Percentiles rank a stretch among this genome's conserved stretches.
phyloP scores from a whole-genome alignment of 176 grass and related monocot genomes.

The Raddia guianensis region DNA sequence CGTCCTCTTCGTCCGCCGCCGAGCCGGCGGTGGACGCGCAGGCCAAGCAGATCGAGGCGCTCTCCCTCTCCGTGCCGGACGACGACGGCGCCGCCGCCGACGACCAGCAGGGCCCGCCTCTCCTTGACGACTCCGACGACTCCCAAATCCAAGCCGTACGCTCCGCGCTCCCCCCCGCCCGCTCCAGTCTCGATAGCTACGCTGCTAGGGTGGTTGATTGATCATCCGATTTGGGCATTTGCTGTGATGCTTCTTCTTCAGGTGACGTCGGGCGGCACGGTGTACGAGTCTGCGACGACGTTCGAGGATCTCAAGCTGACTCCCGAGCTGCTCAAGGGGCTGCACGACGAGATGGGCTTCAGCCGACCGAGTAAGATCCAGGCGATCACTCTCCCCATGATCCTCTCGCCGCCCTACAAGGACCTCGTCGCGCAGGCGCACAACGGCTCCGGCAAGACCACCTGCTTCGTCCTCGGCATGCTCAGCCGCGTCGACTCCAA shows the following conservation, averaged over 20 bases:
- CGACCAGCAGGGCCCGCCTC: conserved; percentile 38
- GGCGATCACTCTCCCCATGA: conserved; percentile 89
- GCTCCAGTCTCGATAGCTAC: not conserved
- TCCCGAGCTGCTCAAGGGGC: conserved; percentile 69
- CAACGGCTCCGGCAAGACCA: conserved; percentile 94
- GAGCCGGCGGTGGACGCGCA: conserved; percentile 40
- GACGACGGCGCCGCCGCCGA: conserved; percentile 30
- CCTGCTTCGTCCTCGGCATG: conserved; percentile 97
- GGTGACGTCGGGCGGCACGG: conserved; percentile 81
- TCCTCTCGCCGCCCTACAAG: conserved; percentile 78
- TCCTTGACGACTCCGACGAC: conserved; percentile 83
- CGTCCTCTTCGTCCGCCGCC: conserved; percentile 10
- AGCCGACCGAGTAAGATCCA: conserved; percentile 86
- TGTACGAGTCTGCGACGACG: conserved; percentile 78
- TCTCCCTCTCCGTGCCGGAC: conserved; percentile 60
- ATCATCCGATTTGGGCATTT: not conserved
- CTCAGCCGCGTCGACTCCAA: conserved; percentile 78
- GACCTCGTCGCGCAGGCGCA: conserved; percentile 96
- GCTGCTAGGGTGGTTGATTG: conserved; percentile 2
- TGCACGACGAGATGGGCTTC: conserved; percentile 88
- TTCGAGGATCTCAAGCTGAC: conserved; percentile 91
- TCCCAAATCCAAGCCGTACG: conserved; percentile 85
- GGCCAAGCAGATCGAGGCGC: conserved; percentile 76
- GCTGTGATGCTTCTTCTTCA: conserved; percentile 28
- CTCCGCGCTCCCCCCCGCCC: not conserved